A percentile compares a stretch with the other conserved stretches of the same genome.
Evolutionary conservation across 2,329 filamentous ascomycete genomes (phyloP).

Genomic region (Dissoconium aciculare): DNA sequence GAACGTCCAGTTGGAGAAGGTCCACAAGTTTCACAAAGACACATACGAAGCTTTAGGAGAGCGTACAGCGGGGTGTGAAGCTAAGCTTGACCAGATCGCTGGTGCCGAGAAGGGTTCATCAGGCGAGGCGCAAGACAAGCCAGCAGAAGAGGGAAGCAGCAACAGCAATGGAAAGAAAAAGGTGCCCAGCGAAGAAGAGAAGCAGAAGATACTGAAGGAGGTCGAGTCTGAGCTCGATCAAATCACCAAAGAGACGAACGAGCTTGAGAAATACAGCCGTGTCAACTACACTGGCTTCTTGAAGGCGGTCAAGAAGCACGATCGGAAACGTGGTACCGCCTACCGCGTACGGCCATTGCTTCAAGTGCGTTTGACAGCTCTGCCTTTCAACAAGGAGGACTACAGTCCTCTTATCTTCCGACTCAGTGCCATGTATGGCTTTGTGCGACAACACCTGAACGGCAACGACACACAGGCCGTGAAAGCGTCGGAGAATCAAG

Average conservation of each 20-base stretch:
- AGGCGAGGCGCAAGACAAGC: slow-evolving; percentile 22
- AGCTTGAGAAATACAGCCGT: slow-evolving; percentile 86
- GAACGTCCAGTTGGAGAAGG: slow-evolving; percentile 89
- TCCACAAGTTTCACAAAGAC: slow-evolving; percentile 72
- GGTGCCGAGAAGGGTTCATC: slow-evolving; percentile 16
- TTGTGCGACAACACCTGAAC: slow-evolving; percentile 71
- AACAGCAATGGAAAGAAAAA: slow-evolving; percentile 23
- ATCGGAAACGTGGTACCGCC: slow-evolving; percentile 71
- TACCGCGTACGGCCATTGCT: slow-evolving; percentile 87
- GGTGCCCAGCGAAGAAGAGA: slow-evolving; percentile 27
- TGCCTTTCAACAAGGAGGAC: slow-evolving; percentile 89
- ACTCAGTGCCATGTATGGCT: slow-evolving; percentile 90
- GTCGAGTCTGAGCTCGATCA: slow-evolving; percentile 67
- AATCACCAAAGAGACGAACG: slow-evolving; percentile 80
- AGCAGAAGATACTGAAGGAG: slow-evolving; percentile 45
- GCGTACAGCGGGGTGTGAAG: slow-evolving; percentile 55
- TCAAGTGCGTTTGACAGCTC: slow-evolving; percentile 71
- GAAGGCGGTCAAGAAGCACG: slow-evolving; percentile 98
- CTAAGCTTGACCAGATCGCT: slow-evolving; percentile 44
- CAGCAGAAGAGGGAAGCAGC: slow-evolving; percentile 3
- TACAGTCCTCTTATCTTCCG: slow-evolving; percentile 79
- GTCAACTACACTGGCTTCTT: slow-evolving; percentile 97
- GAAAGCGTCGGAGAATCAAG: slow-evolving; percentile 8
- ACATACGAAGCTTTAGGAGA: slow-evolving; percentile 72
- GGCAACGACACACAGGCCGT: slow-evolving; percentile 23